These are phyloP conservation scores for Dendrobium huoshanense DNA, from an alignment of 106 monocot species.

Conservation along the genomic window DNA sequence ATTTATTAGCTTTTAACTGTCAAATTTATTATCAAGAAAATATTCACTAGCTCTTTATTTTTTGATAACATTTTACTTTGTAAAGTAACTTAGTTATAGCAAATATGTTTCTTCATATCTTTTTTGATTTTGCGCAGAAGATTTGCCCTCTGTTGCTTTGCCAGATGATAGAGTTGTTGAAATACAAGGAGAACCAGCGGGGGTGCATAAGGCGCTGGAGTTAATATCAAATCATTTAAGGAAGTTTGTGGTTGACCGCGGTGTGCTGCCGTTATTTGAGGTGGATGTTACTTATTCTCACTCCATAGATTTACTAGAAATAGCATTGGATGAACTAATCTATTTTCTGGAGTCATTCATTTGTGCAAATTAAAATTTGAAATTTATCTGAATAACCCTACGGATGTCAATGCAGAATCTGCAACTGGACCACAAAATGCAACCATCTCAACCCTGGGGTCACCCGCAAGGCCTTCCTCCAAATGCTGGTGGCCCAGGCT, in stretches of 20 bases:
- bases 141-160: conserved; percentile 58
- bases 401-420: conserved; percentile 49
- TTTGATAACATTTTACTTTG: not conserved
- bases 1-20: not conserved
- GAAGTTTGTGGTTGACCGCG: conserved; percentile 65
- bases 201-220: conserved; percentile 55
- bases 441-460: conserved; percentile 66
- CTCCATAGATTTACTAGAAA: too few species aligned
- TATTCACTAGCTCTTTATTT: not conserved
- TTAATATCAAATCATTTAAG: conserved; percentile 43
- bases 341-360: not conserved
- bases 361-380: not conserved
- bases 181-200: conserved; percentile 55
- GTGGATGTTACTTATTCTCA: conserved; percentile 1
- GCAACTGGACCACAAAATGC: conserved; percentile 60
- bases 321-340: not conserved
- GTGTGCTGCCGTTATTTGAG: conserved; percentile 56
- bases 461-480: conserved; percentile 55
- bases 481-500: conserved; percentile 33
- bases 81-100: not conserved
- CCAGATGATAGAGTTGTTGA: conserved; percentile 68
- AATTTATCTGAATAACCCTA: not conserved
- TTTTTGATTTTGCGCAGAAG: conserved; percentile 43
- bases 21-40: not conserved
- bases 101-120: conserved; percentile 7